Evolutionary conservation across 2,329 filamentous ascomycete species (phyloP).

Genomic region (Zymoseptoria crescenta): DNA sequence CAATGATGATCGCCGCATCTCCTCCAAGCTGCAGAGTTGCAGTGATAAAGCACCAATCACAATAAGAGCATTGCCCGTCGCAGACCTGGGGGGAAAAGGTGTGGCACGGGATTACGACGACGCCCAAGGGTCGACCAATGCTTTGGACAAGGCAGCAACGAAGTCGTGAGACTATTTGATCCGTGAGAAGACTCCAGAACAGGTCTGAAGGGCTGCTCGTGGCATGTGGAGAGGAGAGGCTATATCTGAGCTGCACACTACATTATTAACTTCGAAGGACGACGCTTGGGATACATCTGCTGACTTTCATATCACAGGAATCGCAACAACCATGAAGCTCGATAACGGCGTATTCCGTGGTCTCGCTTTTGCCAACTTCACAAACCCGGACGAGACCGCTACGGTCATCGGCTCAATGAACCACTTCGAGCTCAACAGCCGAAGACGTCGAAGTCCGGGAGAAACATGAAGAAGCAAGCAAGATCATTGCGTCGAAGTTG

Average conservation of each 20-base stretch:
- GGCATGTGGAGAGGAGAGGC: neutral
- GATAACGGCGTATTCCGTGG: constrained; percentile 87
- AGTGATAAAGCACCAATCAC: neutral
- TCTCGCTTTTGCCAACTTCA: constrained; percentile 96
- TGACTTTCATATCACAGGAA: too few species aligned
- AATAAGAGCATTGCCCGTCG: neutral
- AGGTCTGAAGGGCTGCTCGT: neutral
- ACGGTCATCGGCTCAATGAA: constrained; percentile 52
- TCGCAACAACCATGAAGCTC: constrained; percentile 32
- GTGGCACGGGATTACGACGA: too few species aligned
- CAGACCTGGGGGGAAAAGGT: neutral
- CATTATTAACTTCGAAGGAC: too few species aligned
- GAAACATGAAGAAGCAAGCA: neutral
- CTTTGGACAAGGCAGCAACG: neutral
- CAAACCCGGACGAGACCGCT: constrained; percentile 86
- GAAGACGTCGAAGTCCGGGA: constrained; percentile 59
- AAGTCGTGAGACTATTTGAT: too few species aligned
- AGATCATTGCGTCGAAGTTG: too few species aligned
- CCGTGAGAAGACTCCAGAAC: neutral
- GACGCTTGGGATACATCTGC: too few species aligned
- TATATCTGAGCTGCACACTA: neutral
- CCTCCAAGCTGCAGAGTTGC: neutral
- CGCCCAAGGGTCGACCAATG: neutral
- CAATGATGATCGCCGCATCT: neutral
- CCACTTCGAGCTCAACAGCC: constrained; percentile 87